Percentiles rank a stretch among this genome's conserved stretches.
These are phyloP conservation scores for Besnoitia besnoiti DNA, from an alignment of 169 alveolate genomes.

Conservation along the genomic window DNA sequence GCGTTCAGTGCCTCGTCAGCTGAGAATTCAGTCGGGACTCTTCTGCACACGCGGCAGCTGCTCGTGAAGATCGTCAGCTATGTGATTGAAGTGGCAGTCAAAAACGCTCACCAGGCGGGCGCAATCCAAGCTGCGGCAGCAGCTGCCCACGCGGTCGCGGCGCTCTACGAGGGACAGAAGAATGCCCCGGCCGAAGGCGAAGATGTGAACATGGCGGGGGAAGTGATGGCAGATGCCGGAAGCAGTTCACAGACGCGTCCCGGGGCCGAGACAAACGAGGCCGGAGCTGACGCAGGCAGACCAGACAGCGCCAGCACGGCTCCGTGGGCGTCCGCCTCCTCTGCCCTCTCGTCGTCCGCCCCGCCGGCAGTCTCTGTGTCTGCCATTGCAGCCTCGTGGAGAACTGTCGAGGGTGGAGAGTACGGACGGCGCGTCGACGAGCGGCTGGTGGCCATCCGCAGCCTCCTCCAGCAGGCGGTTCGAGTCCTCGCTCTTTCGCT, in stretches of 20 bases:
- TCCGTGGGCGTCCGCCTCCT: background rate
- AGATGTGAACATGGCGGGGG: background rate
- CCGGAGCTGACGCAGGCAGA: background rate
- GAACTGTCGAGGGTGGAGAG: background rate
- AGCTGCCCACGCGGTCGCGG: conserved; percentile 41
- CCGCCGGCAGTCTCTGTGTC: background rate
- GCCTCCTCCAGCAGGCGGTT: background rate
- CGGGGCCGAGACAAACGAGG: background rate
- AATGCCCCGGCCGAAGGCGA: background rate
- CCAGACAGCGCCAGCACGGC: background rate
- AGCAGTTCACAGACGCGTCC: background rate
- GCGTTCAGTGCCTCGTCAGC: conserved; percentile 6
- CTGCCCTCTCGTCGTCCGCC: background rate
- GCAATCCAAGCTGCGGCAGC: conserved; percentile 56
- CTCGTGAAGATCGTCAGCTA: conserved; percentile 54
- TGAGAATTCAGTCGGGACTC: background rate
- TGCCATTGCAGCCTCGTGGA: background rate
- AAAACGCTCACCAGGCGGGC: conserved; percentile 36
- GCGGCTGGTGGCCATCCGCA: background rate
- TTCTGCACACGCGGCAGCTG: conserved; percentile 40
- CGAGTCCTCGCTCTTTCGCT: background rate
- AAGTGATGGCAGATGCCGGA: background rate
- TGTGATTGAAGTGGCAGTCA: conserved; percentile 56
- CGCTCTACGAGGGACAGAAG: background rate
- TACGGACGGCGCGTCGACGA: background rate